These are phyloP conservation scores for Quercus glauca DNA, from an alignment of 306 rosid species.

Conservation along the genomic window DNA sequence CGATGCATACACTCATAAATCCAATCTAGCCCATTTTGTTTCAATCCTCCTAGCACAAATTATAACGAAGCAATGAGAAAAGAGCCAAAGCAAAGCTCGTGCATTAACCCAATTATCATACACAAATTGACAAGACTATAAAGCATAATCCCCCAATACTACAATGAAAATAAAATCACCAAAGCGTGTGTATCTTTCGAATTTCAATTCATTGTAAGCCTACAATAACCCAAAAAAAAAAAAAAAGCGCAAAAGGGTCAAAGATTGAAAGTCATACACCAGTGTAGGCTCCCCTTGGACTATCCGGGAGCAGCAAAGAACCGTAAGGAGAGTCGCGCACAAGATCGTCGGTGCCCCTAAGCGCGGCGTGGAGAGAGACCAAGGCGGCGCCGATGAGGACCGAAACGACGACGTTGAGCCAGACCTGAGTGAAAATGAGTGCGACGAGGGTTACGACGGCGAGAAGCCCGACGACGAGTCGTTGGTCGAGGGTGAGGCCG, in stretches of 20 bases:
- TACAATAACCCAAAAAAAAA: not conserved
- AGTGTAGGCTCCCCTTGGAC: slow-evolving; percentile 41
- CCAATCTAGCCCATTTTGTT: too few species aligned
- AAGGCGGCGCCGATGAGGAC: slow-evolving; percentile 3
- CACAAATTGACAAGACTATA: too few species aligned
- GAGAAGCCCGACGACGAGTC: slow-evolving; percentile 25
- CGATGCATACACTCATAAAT: too few species aligned
- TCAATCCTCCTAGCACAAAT: too few species aligned
- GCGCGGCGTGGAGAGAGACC: slow-evolving; percentile 42
- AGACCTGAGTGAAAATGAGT: slow-evolving; percentile 31
- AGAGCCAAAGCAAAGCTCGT: too few species aligned
- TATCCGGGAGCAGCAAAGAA: slow-evolving; percentile 41
- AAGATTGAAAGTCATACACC: slow-evolving; percentile 32
- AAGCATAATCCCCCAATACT: too few species aligned
- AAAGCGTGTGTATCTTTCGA: too few species aligned
- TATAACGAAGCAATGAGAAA: too few species aligned
- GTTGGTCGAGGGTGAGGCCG: slow-evolving; percentile 33
- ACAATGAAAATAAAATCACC: too few species aligned
- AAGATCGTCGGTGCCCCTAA: slow-evolving; percentile 58
- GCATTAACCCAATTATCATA: too few species aligned
- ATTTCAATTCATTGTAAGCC: not conserved
- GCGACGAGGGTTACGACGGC: slow-evolving; percentile 34
- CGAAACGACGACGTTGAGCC: slow-evolving; percentile 48
- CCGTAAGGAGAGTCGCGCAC: slow-evolving; percentile 67
- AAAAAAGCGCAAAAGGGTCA: not conserved